Base-by-base conservation (phyloP, 495 filamentous ascomycete genomes). In the Aspergillus kassunensis region DNA sequence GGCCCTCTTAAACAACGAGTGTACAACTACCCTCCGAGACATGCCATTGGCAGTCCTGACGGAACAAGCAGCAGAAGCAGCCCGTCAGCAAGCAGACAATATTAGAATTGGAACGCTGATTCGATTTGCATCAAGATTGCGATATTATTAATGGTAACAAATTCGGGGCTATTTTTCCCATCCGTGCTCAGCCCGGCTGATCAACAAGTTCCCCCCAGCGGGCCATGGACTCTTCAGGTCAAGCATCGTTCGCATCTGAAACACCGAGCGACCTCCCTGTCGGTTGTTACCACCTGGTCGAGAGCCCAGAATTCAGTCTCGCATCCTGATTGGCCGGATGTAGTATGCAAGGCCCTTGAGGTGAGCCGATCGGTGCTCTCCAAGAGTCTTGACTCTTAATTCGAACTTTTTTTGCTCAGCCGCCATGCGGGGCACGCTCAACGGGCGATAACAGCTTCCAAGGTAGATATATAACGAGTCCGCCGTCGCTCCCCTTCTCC, bases 111-210 rank as follows among this genome's bases (percentile, higher is more conserved):
- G 21, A 40, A 19, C n/a, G 33, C 42, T 33, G 24, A 40, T 36
- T n/a, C 34, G 31, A 11, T n/a, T n/a, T n/a, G n/a, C 21, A 36
- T 33, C 8, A 30, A 43, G 25, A 11, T 37, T 36, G 20, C 19
- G 21, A 21, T 29, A 36, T 27, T 43, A 43, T 18, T 55, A 25
- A 24, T 49, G 31, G 33, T 29, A 45, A 43, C 39, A 37, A 41
- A 34, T 15, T 42, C 18, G 41, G 41, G 36, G 39, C 46, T 40
- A 46, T 45, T 49, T 46, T 24, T 46, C 18, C 35, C 15, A 50
- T 24, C 37, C 41, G 21, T 46, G 44, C 51, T 53, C 51, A 53
- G 51, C 51, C 51, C 51, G 40, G 42, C 43, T 37, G 41, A 40
- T 46, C 31, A 30, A 10, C 20, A 18, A 4, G 21, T 11, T 42